These are phyloP conservation scores for Cucurbitaria berberidis DNA, from an alignment of 2,329 filamentous ascomycete species.

Conservation along the genomic window DNA sequence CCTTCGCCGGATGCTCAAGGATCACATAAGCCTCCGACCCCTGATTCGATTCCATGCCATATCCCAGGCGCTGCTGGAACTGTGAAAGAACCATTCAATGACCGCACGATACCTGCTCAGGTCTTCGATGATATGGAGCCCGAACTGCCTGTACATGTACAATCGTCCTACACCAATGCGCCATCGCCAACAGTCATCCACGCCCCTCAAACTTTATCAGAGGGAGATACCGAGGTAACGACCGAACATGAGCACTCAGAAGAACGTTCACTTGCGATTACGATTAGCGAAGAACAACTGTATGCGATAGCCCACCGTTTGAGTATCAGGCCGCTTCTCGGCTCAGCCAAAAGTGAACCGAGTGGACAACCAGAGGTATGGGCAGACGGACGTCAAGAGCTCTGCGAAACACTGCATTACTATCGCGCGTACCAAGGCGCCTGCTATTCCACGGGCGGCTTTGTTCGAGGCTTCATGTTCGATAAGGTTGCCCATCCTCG, in stretches of 20 bases:
- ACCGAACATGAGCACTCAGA: constrained; percentile 1
- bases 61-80: neutral
- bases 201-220: neutral
- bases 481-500: constrained; percentile 61
- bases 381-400: constrained; percentile 63
- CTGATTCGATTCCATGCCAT: neutral
- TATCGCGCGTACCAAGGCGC: constrained; percentile 68
- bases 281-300: constrained; percentile 4
- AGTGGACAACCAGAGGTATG: constrained; percentile 58
- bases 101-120: too few relatives aligned
- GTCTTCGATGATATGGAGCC: too few relatives aligned
- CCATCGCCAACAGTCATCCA: neutral
- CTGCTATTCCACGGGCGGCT: constrained; percentile 58
- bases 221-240: constrained; percentile 7
- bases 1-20: neutral
- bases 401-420: constrained; percentile 69
- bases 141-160: too few relatives aligned
- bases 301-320: constrained; percentile 10
- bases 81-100: too few relatives aligned
- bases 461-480: constrained; percentile 65
- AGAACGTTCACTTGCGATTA: neutral
- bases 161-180: too few relatives aligned
- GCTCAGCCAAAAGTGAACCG: constrained; percentile 44
- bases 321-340: constrained; percentile 22
- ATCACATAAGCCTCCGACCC: constrained; percentile 2